phyloP scores from a whole-genome alignment of 225 moss, liverwort and hornwort genomes.

The Rhytidiadelphus loreus region DNA sequence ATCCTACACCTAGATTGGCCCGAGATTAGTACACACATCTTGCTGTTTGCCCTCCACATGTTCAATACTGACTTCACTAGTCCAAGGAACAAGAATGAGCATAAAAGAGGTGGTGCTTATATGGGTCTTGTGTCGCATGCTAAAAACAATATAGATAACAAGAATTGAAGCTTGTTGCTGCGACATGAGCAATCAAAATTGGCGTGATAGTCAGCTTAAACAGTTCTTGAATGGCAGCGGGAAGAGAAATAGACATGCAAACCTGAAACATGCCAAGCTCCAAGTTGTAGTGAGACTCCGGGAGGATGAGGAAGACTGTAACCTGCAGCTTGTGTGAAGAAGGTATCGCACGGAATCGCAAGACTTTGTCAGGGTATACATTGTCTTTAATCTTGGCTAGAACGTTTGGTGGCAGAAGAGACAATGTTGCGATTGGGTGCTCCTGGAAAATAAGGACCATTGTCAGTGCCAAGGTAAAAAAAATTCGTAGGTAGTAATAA shows the following conservation, averaged over 20 bases:
- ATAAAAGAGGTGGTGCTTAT: not conserved
- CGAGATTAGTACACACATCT: not conserved
- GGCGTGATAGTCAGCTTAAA: not conserved
- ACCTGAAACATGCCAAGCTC: constrained; percentile 88
- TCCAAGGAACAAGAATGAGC: not conserved
- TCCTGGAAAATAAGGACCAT: constrained; percentile 9
- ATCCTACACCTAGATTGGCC: not conserved
- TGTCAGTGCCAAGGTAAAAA: not conserved
- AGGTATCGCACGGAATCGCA: constrained; percentile 49
- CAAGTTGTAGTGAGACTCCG: constrained; percentile 82
- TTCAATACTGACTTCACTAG: not conserved
- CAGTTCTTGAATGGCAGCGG: not conserved
- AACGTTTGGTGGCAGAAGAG: constrained; percentile 47
- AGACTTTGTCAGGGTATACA: constrained; percentile 31
- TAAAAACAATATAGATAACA: not conserved
- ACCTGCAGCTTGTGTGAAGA: constrained; percentile 51
- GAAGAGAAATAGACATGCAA: not conserved
- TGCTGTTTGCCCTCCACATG: not conserved
- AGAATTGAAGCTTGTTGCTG: not conserved
- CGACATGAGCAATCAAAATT: not conserved
- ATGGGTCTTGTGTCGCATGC: not conserved
- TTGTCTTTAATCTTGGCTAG: constrained; percentile 37
- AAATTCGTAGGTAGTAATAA: not conserved
- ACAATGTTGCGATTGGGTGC: constrained; percentile 19
- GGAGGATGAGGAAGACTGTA: constrained; percentile 61